Percentiles rank a stretch among this genome's conserved stretches.
These are phyloP conservation scores for Cytospora piceicola DNA, from an alignment of 2,329 filamentous ascomycete genomes.

Conservation along the genomic window DNA sequence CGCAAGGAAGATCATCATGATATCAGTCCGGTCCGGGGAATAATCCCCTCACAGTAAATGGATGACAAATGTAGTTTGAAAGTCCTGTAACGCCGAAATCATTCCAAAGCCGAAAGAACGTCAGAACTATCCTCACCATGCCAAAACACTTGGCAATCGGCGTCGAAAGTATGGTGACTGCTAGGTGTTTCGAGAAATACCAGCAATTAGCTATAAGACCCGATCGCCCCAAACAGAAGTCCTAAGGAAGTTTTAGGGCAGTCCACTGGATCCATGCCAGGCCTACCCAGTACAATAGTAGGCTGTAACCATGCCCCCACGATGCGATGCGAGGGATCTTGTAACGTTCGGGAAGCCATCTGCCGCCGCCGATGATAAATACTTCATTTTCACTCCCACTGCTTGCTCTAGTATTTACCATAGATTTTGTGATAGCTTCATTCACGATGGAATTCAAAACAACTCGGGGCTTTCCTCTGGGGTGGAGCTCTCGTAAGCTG, in stretches of 20 bases:
- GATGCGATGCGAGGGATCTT: not conserved
- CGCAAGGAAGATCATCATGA: not conserved
- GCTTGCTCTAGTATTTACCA: not conserved
- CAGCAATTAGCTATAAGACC: not conserved
- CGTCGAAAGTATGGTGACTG: not conserved
- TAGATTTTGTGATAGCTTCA: not conserved
- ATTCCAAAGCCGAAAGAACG: not conserved
- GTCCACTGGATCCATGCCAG: not conserved
- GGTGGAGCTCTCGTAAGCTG: not conserved
- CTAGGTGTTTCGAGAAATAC: not conserved
- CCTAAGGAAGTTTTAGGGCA: not conserved
- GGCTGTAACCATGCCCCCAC: no score
- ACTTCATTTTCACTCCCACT: not conserved
- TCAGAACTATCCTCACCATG: no score
- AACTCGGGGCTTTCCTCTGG: not conserved
- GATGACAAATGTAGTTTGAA: not conserved
- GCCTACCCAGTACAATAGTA: no score
- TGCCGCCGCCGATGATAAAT: not conserved
- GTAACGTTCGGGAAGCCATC: not conserved
- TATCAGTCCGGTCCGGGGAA: not conserved
- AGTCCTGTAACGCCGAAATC: not conserved
- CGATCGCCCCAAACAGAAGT: not conserved
- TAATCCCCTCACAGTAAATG: not conserved
- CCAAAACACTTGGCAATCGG: not conserved
- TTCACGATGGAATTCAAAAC: not conserved